Base-by-base conservation (phyloP, 805 yeast species). In the Candida broadrunensis region DNA sequence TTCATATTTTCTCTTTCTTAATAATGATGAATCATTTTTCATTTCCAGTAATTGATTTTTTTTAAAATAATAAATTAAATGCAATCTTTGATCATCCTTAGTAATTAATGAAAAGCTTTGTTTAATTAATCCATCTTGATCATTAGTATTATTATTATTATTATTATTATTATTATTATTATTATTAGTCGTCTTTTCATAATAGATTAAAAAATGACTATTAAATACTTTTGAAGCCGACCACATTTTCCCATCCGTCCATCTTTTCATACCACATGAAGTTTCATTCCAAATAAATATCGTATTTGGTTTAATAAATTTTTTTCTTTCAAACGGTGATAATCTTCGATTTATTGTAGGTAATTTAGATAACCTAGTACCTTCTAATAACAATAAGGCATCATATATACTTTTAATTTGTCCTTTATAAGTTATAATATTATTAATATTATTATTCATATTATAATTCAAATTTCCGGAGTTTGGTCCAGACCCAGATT, bases 201-300 rank as follows among this genome's bases (percentile, higher is more conserved):
- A 29, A 31, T 55, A 52, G n/a, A 50, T 44, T 23, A 83, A 61
- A 51, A 83, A 83, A 2, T 76, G 70, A 4, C 86, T 85, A 19
- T 38, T 35, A 3, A 73, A 71, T 1, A 85, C 88, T 43, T 88
- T 70, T 0, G 85, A 78, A 2, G 89, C 86, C 43, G 80, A 71
- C 90, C 91, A 84, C 25, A 75, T 70, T 46, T 76, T 75, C 15
- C 90, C 88, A 52, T 84, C 91, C 1, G 90, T 84, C 90, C 91
- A 84, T 21, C 90, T 63, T 46, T 80, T 75, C 80, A 85, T 82
- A 14, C 81, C 84, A 33, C 86, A 79, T 49, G 78, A 82, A 12
- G 72, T 65, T 55, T 84, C 90, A 55, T 80, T 83, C 89, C 89
- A 84, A 7, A 83, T 75, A 50, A 78, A 84, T 2, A 84, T 74